Base-by-base conservation (phyloP, 257 asterid species). In the Misopates orontium region DNA sequence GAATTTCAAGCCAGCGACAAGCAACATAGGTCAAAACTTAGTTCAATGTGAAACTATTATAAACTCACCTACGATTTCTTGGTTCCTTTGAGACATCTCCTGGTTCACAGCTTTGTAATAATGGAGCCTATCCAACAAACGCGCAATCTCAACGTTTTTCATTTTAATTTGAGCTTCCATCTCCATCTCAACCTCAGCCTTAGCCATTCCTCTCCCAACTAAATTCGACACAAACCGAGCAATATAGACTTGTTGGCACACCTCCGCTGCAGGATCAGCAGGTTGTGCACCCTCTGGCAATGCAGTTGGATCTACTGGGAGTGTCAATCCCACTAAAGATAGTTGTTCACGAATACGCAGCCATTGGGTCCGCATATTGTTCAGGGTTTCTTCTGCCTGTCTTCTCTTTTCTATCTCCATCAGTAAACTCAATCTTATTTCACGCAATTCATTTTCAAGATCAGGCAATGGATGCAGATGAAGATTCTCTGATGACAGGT, bases 61-160 rank as follows among this genome's bases (percentile, higher is more conserved):
- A 83, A 70, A 66, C 91, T 82, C 72, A 90, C 99, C 99, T 23
- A 94, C 74, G 51, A 89, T 83, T 85, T 90, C 94, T 83, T 94
- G 99, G 78, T 90, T 94, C 78, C 99, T 83, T 67, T 88, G 97
- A 58, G 97, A 94, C 99, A 94, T 90, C 84, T 94, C 95, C 75
- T 84, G 87, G 73, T 88, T 94, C 77, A 90, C 96, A 62, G 99
- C 87, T 74, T 90, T 97, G 36, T 88, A 90, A 73, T 90, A 94
- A 73, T 62, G 96, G 55, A 94, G 91, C 74, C 78, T 86, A 75
- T 94, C 97, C 82, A 79, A 78, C 67, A 94, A 72, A 21, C 99
- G 95, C 67, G 96, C 84, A 62, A 90, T 86, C 74, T 94, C 99
- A 54, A 70, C 45, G 82, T 90, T 88, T 79, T 94, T 94, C 51